Evolutionary conservation across 257 asterid species (phyloP).

Genomic region (Phtheirospermum japonicum): DNA sequence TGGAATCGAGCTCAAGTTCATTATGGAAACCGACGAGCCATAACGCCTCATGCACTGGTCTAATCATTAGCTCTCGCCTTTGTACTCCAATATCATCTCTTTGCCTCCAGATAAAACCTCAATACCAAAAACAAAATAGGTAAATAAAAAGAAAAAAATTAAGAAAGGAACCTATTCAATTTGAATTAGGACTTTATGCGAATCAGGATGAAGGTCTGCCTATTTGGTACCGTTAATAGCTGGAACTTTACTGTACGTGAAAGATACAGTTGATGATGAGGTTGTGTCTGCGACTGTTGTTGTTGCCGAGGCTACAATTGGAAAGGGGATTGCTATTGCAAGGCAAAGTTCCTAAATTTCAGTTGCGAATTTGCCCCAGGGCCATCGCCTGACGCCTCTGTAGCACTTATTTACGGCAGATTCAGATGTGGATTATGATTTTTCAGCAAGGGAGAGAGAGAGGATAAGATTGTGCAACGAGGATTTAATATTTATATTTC

Average conservation of each 20-base stretch:
- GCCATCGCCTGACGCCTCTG: too few species aligned
- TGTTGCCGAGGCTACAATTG: conserved; percentile 43
- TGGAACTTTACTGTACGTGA: conserved; percentile 74
- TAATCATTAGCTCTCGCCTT: conserved; percentile 87
- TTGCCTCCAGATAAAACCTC: conserved; percentile 37
- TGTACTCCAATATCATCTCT: conserved; percentile 79
- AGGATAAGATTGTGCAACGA: too few species aligned
- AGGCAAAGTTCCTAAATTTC: too few species aligned
- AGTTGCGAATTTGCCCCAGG: too few species aligned
- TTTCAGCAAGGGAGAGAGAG: too few species aligned
- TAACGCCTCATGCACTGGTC: conserved; percentile 86
- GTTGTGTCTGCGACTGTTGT: conserved; percentile 36
- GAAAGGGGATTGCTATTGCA: conserved; percentile 49
- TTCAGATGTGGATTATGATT: too few species aligned
- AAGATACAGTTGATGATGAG: conserved; percentile 61
- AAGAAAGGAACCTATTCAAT: conserved; percentile 54
- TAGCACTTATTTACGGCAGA: too few species aligned
- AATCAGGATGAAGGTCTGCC: conserved; percentile 96
- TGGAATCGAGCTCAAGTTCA: conserved; percentile 85
- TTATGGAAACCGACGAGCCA: conserved; percentile 74
- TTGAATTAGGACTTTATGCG: conserved; percentile 75
- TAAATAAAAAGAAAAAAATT: conserved; percentile 1
- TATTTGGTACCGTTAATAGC: conserved; percentile 87
- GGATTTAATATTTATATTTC: too few species aligned
- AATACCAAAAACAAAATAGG: conserved; percentile 12